Conservation (phyloP, 139 green algal genomes). For the Micractinium sp. region DNA sequence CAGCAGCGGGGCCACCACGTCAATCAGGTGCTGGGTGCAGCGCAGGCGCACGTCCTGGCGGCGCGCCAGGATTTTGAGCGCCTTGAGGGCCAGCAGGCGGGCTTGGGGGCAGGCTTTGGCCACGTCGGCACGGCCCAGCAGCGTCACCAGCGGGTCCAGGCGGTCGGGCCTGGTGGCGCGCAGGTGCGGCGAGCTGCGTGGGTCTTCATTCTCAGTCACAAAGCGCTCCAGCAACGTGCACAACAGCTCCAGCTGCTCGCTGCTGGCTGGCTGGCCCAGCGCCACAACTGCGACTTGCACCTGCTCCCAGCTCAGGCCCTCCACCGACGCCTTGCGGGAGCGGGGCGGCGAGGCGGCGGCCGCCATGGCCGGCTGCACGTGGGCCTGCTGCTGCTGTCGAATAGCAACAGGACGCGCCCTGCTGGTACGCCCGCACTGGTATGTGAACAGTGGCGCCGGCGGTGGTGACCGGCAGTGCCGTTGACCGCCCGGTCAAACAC, state of each 20-base stretch:
- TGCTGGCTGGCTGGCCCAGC: not conserved
- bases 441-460: too few species aligned
- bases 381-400: not conserved
- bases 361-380: not conserved
- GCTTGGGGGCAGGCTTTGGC: not conserved
- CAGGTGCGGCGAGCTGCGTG: not conserved
- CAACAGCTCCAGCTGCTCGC: constrained; percentile 2
- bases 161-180: not conserved
- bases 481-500: too few species aligned
- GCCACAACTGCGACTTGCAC: not conserved
- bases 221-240: not conserved
- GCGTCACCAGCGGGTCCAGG: not conserved
- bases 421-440: too few species aligned
- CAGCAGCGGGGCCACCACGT: not conserved
- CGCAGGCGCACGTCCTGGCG: constrained; percentile 19
- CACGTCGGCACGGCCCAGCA: constrained; percentile 11
- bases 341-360: not conserved
- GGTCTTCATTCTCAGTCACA: constrained; percentile 11
- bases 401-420: too few species aligned
- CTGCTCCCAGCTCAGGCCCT: not conserved
- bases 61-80: constrained; percentile 17
- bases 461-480: too few species aligned
- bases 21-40: constrained; percentile 9
- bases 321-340: too few species aligned
- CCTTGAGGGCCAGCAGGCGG: not conserved